phyloP scores from a whole-genome alignment of 768 basidiomycete species.

The Coprinellus micaceus region DNA sequence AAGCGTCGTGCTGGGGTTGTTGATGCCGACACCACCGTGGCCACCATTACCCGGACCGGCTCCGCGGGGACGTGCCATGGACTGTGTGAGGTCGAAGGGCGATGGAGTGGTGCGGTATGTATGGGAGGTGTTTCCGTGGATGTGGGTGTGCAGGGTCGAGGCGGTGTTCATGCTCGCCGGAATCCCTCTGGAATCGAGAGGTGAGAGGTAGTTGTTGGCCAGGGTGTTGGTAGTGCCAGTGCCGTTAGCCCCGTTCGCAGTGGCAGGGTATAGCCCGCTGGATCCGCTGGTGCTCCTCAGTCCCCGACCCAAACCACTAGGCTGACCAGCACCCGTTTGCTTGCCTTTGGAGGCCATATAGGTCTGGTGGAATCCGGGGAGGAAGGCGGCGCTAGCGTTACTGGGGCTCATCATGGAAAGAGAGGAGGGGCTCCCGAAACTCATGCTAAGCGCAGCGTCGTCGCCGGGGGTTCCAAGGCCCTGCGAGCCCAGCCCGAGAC shows the following conservation, averaged over 20 bases:
- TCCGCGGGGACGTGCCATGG: constrained; percentile 29
- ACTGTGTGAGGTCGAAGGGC: constrained; percentile 45
- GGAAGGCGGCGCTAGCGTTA: constrained; percentile 80
- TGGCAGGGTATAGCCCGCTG: constrained; percentile 23
- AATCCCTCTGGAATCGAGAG: constrained; percentile 21
- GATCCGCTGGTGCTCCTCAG: constrained; percentile 26
- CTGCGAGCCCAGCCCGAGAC: constrained; percentile 15
- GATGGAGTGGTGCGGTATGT: constrained; percentile 41
- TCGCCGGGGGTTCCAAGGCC: constrained; percentile 24
- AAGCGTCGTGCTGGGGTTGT: constrained; percentile 31
- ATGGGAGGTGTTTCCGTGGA: constrained; percentile 33
- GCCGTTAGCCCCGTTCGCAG: not conserved
- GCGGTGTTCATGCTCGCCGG: constrained; percentile 32
- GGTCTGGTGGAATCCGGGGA: constrained; percentile 66
- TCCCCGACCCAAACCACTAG: constrained; percentile 27
- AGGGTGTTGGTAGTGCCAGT: constrained; percentile 15
- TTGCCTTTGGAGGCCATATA: constrained; percentile 53
- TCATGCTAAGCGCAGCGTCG: constrained; percentile 29
- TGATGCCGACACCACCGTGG: constrained; percentile 1
- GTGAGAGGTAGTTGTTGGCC: constrained; percentile 27
- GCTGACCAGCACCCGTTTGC: constrained; percentile 28
- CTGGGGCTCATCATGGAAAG: constrained; percentile 55
- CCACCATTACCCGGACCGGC: constrained; percentile 8
- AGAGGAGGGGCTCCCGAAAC: constrained; percentile 30
- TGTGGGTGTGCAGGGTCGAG: constrained; percentile 36